Percentiles rank a stretch among this genome's conserved stretches.
Evolutionary conservation across 2,329 filamentous ascomycete species (phyloP).

Genomic region (Cephalotrichum gorgonifer): DNA sequence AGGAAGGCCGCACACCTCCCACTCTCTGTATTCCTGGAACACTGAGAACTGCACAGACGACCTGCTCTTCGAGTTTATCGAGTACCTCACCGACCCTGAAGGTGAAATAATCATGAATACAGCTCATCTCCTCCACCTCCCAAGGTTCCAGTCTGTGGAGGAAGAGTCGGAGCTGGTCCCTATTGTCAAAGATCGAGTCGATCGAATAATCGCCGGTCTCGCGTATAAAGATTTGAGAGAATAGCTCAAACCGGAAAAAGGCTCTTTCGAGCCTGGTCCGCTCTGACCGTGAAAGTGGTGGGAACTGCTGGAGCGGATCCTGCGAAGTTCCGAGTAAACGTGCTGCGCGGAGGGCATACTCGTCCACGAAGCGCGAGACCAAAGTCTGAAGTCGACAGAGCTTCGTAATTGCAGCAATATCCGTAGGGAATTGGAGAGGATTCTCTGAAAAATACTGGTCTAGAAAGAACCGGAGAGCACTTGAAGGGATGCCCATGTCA

Average conservation of each 20-base stretch:
- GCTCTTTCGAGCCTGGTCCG: constrained; percentile 4
- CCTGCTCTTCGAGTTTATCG: background rate
- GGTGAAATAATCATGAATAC: background rate
- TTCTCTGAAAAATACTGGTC: background rate
- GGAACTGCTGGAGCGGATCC: no score
- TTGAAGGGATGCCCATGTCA: background rate
- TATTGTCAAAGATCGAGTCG: no score
- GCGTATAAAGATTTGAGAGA: background rate
- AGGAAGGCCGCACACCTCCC: no score
- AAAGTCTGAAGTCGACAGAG: background rate
- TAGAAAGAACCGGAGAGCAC: background rate
- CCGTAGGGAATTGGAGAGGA: background rate
- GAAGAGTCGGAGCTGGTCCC: background rate
- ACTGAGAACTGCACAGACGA: background rate
- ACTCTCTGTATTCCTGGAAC: background rate
- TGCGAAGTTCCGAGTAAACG: no score
- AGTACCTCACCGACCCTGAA: background rate
- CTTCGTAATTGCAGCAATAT: background rate
- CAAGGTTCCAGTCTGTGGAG: background rate
- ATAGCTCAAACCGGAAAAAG: constrained; percentile 4
- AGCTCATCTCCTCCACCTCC: constrained; percentile 6
- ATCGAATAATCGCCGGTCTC: background rate
- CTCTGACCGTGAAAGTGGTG: background rate
- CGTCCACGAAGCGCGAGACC: background rate
- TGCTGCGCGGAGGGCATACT: background rate